These are phyloP conservation scores for Halophytophthora polymorphica DNA, from an alignment of 352 stramenopile genomes.

Conservation along the genomic window DNA sequence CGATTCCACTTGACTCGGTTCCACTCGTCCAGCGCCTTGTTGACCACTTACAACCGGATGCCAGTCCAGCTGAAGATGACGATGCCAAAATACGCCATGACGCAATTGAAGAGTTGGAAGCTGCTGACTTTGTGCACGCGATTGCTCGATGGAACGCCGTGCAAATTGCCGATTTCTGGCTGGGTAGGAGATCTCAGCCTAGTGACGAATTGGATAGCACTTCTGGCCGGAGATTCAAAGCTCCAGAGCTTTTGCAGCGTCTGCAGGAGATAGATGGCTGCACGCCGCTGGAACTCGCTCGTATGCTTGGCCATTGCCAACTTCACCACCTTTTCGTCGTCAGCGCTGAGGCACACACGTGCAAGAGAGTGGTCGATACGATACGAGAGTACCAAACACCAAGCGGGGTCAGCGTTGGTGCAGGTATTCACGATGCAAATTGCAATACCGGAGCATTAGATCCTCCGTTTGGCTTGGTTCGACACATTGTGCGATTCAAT, in stretches of 20 bases:
- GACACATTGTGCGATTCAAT: conserved; percentile 18
- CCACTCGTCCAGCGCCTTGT: conserved; percentile 7
- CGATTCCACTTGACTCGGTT: conserved; percentile 16
- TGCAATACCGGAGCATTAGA: neutral
- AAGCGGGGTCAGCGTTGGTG: too few relatives aligned
- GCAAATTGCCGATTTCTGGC: conserved; percentile 12
- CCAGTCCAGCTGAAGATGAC: neutral
- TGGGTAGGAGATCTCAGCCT: neutral
- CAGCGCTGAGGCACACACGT: neutral
- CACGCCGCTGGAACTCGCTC: conserved; percentile 26
- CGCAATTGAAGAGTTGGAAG: neutral
- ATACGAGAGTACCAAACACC: too few relatives aligned
- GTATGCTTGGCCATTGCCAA: conserved; percentile 22
- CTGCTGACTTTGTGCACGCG: conserved; percentile 10
- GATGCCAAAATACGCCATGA: too few relatives aligned
- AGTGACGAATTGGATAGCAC: neutral
- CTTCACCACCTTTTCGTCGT: conserved; percentile 9
- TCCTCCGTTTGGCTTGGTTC: conserved; percentile 13
- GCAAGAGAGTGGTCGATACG: neutral
- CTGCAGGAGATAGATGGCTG: conserved; percentile 13
- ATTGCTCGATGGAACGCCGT: conserved; percentile 39
- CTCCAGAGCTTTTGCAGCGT: conserved; percentile 2
- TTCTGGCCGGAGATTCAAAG: neutral
- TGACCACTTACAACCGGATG: neutral
- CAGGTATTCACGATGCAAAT: neutral